Conservation (phyloP, 169 alveolate species). For the Eimeria falciformis region DNA sequence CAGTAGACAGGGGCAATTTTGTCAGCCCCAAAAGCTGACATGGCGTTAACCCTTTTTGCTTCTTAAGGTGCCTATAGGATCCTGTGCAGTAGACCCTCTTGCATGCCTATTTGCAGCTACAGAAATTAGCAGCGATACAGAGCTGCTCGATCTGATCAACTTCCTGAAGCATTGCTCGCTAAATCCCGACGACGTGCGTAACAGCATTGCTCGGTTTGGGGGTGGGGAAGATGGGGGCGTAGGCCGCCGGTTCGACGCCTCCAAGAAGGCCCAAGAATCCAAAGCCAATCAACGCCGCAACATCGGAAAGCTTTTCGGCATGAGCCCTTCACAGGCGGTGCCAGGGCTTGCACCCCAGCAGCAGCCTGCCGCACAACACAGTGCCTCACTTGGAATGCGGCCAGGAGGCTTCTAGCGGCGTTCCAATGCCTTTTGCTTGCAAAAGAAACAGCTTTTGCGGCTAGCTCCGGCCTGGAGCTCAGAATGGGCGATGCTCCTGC, state of each 20-base stretch:
- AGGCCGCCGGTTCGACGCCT: conserved; percentile 72
- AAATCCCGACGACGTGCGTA: conserved; percentile 76
- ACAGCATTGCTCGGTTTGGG: conserved; percentile 50
- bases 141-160: conserved; percentile 50
- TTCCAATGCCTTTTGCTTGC: no score
- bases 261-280: conserved; percentile 67
- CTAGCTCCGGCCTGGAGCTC: no score
- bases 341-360: not conserved
- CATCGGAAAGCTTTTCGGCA: conserved; percentile 74
- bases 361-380: not conserved
- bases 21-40: conserved; percentile 85
- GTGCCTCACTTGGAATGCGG: no score
- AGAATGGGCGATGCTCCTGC: no score
- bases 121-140: conserved; percentile 54
- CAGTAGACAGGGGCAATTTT: conserved; percentile 88
- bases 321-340: conserved; percentile 53
- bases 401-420: no score
- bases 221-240: conserved; percentile 77
- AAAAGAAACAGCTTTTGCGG: no score
- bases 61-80: conserved; percentile 85
- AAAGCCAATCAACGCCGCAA: conserved; percentile 71
- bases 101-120: conserved; percentile 38
- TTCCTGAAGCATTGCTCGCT: conserved; percentile 67
- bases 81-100: conserved; percentile 76
- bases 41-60: conserved; percentile 90